These are phyloP conservation scores for Colletotrichum sp. DNA, from an alignment of 2,329 filamentous ascomycete genomes.

Conservation along the genomic window DNA sequence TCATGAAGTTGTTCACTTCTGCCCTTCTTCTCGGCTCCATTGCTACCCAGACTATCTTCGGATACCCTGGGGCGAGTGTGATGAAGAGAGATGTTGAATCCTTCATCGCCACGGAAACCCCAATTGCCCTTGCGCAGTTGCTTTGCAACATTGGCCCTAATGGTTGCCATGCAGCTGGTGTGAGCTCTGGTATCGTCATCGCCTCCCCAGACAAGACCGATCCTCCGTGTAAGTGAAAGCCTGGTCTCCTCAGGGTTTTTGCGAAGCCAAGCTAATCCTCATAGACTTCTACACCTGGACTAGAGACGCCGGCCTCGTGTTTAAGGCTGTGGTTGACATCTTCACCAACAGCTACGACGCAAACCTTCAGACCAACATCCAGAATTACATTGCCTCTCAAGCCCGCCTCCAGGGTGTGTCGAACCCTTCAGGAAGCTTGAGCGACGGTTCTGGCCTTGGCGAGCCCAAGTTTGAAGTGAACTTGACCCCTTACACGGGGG, in stretches of 20 bases:
- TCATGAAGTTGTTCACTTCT: conserved; percentile 57
- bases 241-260: background rate
- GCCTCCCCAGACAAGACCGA: conserved; percentile 59
- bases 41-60: conserved; percentile 56
- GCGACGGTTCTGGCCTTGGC: conserved; percentile 61
- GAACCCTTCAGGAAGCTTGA: conserved; percentile 70
- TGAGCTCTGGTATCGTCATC: conserved; percentile 56
- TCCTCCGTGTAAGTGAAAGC: conserved; percentile 56
- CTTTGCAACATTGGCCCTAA: conserved; percentile 64
- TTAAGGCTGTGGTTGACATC: conserved; percentile 72
- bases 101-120: conserved; percentile 57
- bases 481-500: conserved; percentile 65
- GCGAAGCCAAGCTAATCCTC: background rate
- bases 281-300: conserved; percentile 83
- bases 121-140: conserved; percentile 56
- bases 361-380: conserved; percentile 63
- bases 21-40: conserved; percentile 55
- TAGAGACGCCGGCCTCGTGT: conserved; percentile 72
- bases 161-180: conserved; percentile 55
- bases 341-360: conserved; percentile 65
- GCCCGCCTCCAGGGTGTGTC: conserved; percentile 69
- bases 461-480: conserved; percentile 79
- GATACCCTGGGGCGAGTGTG: conserved; percentile 47
- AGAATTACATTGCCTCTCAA: conserved; percentile 73
- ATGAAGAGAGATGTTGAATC: conserved; percentile 55